Base-by-base conservation (phyloP, 1,284 basidiomycete genomes). In the Sporisorium graminicola region DNA sequence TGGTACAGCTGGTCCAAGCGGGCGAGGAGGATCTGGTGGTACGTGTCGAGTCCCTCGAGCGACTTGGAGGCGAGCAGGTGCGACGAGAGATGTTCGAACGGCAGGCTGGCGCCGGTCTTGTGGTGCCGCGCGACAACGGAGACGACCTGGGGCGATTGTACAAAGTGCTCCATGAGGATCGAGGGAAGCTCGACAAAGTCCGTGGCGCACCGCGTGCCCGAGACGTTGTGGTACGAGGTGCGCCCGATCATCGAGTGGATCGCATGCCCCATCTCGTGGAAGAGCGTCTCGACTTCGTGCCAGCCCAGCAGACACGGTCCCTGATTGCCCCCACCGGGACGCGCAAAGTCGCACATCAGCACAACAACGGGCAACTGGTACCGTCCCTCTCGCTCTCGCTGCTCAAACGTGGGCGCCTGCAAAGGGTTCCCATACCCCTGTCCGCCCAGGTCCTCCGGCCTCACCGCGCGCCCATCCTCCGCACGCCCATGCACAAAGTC, bases 211-310 rank as follows among this genome's bases (percentile, higher is more conserved):
- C 97, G 92, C 2, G 96, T 99, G 5, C 97, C 97, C 0, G 94
- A 92, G 1, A 98, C 95, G 83, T 98, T 98, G 87, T 98, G 96
- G 85, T 96, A 98, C 80, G 96, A 94, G 7, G 95, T 99, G 42
- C 94, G 90, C 22, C 96, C 97, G 68, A 99, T 92, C 97, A 99
- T 99, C 95, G 95, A 99, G 85, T 99, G 96, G 90, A 99, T 94
- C 2, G 97, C 96, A 86, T 99, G 96, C 0, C 96, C 96, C 95
- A 99, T 98, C 87, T 99, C 96, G 82, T 99, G 96, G 87, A 97
- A 98, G 22, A 99, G 88, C 1, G 96, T 99, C 85, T 93, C 89
- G 10, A 98, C 93, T 81, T 99, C 95, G 81, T 93, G 92, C 95
- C 96, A 99, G 65, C 92, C 91, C 27, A 99, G 87, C 44, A 92